A percentile compares a stretch with the other conserved stretches of the same genome.
Conservation (phyloP, 2,329 filamentous ascomycete genomes). For the Diaporthe ilicicola region DNA sequence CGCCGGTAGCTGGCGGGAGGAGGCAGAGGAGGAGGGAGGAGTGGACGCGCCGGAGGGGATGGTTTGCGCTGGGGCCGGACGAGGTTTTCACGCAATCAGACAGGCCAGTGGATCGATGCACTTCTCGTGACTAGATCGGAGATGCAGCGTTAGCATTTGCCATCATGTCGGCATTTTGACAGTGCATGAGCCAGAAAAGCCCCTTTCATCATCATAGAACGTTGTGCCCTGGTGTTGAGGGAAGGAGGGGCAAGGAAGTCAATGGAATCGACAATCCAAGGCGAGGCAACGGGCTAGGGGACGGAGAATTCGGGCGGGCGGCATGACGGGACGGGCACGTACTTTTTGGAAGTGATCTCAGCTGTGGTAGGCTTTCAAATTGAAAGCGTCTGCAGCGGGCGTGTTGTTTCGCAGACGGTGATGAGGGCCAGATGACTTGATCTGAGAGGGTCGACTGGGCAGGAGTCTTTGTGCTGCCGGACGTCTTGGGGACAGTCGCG, state of each 20-base stretch:
- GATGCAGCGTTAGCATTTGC: constrained; percentile 8
- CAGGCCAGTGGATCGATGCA: constrained; percentile 33
- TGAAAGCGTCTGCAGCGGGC: constrained; percentile 33
- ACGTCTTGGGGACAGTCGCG: constrained; percentile 26
- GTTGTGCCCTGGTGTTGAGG: not conserved
- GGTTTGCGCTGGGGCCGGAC: constrained; percentile 33
- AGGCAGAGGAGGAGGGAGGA: constrained; percentile 34
- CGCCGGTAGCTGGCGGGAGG: constrained; percentile 41
- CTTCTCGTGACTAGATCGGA: constrained; percentile 30
- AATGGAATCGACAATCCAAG: not conserved
- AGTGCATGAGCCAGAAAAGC: not conserved
- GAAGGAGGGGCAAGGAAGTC: constrained; percentile 22
- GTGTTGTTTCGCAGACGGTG: constrained; percentile 23
- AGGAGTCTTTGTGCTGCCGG: constrained; percentile 20
- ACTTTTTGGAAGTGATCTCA: constrained; percentile 37
- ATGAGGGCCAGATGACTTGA: not conserved
- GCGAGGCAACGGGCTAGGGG: constrained; percentile 21
- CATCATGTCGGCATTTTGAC: not conserved
- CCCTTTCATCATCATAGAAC: not conserved
- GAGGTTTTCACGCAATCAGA: constrained; percentile 36
- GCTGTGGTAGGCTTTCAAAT: constrained; percentile 31
- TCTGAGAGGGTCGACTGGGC: not conserved
- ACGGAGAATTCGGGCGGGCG: not conserved
- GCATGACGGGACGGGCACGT: constrained; percentile 13
- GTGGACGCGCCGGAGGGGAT: constrained; percentile 34